Evolutionary conservation across 345 rosid species (phyloP).

Genomic region (Salix arbutifolia): DNA sequence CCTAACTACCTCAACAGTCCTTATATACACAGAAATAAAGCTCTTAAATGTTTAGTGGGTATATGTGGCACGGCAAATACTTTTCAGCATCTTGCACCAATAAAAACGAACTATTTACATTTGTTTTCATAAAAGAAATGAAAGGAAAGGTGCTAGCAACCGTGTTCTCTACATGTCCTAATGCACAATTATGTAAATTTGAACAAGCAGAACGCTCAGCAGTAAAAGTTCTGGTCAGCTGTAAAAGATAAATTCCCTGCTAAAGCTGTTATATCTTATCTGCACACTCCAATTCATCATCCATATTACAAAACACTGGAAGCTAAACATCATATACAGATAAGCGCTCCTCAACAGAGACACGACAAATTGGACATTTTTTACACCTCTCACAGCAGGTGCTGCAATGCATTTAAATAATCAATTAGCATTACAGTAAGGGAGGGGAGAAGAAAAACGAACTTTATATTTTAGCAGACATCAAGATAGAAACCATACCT

Average conservation of each 20-base stretch:
- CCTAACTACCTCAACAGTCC: neutral
- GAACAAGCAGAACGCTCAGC: neutral
- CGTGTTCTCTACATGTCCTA: neutral
- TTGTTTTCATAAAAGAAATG: neutral
- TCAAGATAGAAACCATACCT: slow-evolving; percentile 39
- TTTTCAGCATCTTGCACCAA: neutral
- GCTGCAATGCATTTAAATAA: slow-evolving; percentile 43
- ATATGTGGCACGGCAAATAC: slow-evolving; percentile 1
- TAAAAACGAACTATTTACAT: slow-evolving; percentile 11
- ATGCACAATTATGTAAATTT: neutral
- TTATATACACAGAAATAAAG: neutral
- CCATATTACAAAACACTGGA: slow-evolving; percentile 12
- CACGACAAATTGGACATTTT: slow-evolving; percentile 87
- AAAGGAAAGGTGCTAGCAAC: neutral
- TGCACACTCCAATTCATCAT: slow-evolving; percentile 3
- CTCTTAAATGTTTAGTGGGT: neutral
- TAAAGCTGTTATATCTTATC: slow-evolving; percentile 13
- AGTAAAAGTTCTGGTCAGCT: neutral
- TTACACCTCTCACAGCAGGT: slow-evolving; percentile 84
- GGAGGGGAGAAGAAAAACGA: neutral
- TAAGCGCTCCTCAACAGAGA: slow-evolving; percentile 65
- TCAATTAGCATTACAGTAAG: slow-evolving; percentile 3
- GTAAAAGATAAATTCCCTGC: slow-evolving; percentile 2
- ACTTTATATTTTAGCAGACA: neutral
- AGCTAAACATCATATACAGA: slow-evolving; percentile 82